Base-by-base conservation (phyloP, 2,329 filamentous ascomycete species). In the Aspergillus felis region DNA sequence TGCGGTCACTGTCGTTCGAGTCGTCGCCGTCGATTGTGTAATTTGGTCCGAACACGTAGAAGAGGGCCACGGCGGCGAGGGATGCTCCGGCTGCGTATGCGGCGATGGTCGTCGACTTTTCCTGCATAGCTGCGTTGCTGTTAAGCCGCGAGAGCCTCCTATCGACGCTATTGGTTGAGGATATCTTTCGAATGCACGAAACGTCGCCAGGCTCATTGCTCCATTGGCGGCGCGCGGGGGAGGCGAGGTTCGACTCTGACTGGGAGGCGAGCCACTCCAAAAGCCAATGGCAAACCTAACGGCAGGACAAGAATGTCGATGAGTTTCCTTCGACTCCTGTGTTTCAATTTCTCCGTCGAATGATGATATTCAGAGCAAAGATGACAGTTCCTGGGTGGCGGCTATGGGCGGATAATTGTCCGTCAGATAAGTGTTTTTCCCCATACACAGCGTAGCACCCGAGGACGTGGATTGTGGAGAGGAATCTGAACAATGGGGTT, bases 21-120 rank as follows among this genome's bases (percentile, higher is more conserved):
- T 87, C 83, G 56, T 94, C 89, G 70, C 88, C 87, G 76, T 99
- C 93, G 73, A 97, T 88, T 68, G 96, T 90, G 76, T 93, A 97
- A 53, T 92, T 97, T n/a, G 94, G 94, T 8, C 89, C 92, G 76
- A 99, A 97, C 66, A 97, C 93, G 76, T 97, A 99, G 73, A 97
- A 90, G 57, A 97, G 85, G 32, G 94, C 93, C 61, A 96, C 90
- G 61, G 94, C 94, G 56, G 94, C 94, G 61, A 99, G 88, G 55
- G 92, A 96, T 59, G 93, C 94, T 66, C 93, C 93, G 58, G 93
- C 94, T 69, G 94, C 94, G 77, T 99, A 99, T 48, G 91, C 91
- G 66, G 91, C 91, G 67, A 94, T 88, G 7, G 88, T 92, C 58
- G 91, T 82, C 55, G 87, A 87, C 79, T 89, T 92, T 72, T 94